These are phyloP conservation scores for Fonsecaea monophora DNA, from an alignment of 2,329 filamentous ascomycete genomes.

Conservation along the genomic window DNA sequence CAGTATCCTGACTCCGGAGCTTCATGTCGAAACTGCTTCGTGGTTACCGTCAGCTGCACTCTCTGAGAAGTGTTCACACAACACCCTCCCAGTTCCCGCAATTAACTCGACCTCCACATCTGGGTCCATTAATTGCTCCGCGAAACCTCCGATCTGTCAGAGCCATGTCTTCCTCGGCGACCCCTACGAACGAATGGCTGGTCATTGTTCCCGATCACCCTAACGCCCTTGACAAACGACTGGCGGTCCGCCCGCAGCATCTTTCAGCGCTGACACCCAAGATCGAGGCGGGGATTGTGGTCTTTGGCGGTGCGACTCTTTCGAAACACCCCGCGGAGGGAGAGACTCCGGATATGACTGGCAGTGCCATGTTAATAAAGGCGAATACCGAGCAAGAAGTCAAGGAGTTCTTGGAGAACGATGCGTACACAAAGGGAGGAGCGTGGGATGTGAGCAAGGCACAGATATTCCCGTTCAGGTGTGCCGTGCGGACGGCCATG, in stretches of 20 bases:
- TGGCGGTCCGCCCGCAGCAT: constrained; percentile 37
- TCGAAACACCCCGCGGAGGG: constrained; percentile 69
- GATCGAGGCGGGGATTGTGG: constrained; percentile 33
- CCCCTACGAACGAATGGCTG: constrained; percentile 65
- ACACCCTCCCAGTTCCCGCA: not conserved
- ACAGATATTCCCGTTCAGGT: constrained; percentile 44
- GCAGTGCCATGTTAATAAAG: constrained; percentile 71
- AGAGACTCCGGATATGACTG: constrained; percentile 71
- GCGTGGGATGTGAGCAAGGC: constrained; percentile 82
- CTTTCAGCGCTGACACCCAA: constrained; percentile 33
- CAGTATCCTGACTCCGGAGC: not conserved
- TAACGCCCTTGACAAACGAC: constrained; percentile 61
- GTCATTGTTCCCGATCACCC: constrained; percentile 73
- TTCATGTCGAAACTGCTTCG: constrained; percentile 1
- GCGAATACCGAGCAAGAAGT: constrained; percentile 75
- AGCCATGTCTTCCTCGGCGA: constrained; percentile 27
- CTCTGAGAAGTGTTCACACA: not conserved
- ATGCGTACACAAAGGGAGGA: constrained; percentile 73
- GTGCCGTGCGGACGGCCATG: constrained; percentile 38
- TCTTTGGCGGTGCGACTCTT: constrained; percentile 67
- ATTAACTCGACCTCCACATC: constrained; percentile 1
- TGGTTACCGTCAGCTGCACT: not conserved
- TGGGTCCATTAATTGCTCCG: not conserved
- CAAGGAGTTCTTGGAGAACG: constrained; percentile 68
- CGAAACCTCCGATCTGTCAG: constrained; percentile 16